Evolutionary conservation across 2,329 filamentous ascomycete genomes (phyloP).

Genomic region (Diaporthe longicolla): DNA sequence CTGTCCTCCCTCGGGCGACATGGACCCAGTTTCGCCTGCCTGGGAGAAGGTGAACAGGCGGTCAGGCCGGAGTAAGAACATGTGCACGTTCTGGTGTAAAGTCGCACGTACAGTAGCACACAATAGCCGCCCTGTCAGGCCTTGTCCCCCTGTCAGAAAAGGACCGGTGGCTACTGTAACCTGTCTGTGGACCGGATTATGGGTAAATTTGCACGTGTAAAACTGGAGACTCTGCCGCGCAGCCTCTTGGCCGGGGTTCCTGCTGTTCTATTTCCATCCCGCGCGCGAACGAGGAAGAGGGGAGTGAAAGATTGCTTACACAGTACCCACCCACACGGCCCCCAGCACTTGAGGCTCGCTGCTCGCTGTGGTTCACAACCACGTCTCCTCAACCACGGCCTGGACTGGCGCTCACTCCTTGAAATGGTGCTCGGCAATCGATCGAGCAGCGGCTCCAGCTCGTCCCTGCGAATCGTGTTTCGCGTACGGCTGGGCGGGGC

Average conservation of each 20-base stretch:
- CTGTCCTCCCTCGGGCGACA: background rate
- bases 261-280: constrained; percentile 27
- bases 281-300: background rate
- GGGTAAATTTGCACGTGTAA: constrained; percentile 14
- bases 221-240: background rate
- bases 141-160: background rate
- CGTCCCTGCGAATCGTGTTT: constrained; percentile 28
- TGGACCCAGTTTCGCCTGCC: background rate
- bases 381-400: background rate
- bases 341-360: background rate
- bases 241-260: background rate
- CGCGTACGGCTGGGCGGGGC: constrained; percentile 25
- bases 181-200: constrained; percentile 5
- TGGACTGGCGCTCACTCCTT: background rate
- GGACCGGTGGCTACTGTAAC: background rate
- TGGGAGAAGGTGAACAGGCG: background rate
- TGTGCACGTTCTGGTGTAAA: background rate
- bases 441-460: constrained; percentile 27
- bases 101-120: background rate
- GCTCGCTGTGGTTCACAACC: background rate
- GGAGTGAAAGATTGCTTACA: background rate
- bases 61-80: constrained; percentile 6
- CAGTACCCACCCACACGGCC: too few relatives aligned
- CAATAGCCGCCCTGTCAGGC: background rate
- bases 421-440: constrained; percentile 23